Percentiles rank a stretch among this genome's conserved stretches.
Conservation (phyloP, 495 filamentous ascomycete genomes). For the Articulospora tetracladia region DNA sequence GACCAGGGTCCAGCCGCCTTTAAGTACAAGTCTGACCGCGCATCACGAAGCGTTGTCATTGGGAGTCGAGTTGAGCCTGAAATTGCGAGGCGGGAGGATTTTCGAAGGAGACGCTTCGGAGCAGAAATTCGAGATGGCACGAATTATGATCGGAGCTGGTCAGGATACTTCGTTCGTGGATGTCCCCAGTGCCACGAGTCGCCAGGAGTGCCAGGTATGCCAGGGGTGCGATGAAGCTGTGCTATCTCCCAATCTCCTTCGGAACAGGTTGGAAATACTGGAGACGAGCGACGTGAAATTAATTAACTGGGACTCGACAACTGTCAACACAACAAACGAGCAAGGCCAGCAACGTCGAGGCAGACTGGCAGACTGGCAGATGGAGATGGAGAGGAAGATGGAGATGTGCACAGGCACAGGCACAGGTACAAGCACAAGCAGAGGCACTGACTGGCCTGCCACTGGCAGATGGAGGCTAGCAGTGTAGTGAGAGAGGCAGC, state of each 20-base stretch:
- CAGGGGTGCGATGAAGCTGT: not conserved
- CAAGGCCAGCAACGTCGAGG: too few relatives aligned
- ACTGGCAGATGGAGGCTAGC: too few relatives aligned
- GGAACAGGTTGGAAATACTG: not conserved
- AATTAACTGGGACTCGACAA: not conserved
- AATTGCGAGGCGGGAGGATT: not conserved
- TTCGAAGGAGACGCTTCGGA: not conserved
- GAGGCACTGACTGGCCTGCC: too few relatives aligned
- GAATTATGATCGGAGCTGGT: not conserved
- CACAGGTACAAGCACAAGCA: too few relatives aligned
- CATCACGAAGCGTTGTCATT: conserved; percentile 23
- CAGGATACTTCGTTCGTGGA: too few relatives aligned
- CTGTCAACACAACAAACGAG: too few relatives aligned
- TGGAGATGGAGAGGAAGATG: too few relatives aligned
- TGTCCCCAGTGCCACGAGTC: not conserved
- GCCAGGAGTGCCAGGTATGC: too few relatives aligned
- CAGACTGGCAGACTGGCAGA: not conserved
- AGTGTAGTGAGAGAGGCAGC: too few relatives aligned
- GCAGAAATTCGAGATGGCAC: not conserved
- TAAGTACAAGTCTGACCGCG: conserved; percentile 14
- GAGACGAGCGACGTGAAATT: not conserved
- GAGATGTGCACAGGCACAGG: too few relatives aligned
- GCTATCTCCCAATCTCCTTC: not conserved
- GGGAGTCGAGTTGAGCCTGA: not conserved
- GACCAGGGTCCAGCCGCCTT: conserved; percentile 17